These are phyloP conservation scores for Globisporangium nunn DNA, from an alignment of 352 stramenopile species.

Conservation along the genomic window DNA sequence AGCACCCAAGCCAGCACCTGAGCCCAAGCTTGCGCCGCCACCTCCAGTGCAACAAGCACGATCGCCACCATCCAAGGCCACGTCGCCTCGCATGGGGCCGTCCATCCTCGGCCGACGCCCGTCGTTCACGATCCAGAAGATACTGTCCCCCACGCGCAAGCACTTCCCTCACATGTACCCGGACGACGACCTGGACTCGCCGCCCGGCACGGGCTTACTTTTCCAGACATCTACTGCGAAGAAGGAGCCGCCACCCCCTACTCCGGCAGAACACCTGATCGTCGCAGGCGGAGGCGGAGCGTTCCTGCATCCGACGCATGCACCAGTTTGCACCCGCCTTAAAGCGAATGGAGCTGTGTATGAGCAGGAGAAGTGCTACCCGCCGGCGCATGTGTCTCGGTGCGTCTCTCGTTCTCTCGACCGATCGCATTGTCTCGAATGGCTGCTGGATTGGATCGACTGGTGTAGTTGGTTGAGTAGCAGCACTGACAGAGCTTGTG, in stretches of 20 bases:
- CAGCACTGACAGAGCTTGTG: constrained; percentile 3
- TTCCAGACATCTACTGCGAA: not conserved
- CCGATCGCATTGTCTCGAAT: not conserved
- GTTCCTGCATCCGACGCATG: constrained; percentile 88
- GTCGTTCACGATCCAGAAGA: constrained; percentile 14
- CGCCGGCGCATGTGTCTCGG: constrained; percentile 66
- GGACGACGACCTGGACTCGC: constrained; percentile 13
- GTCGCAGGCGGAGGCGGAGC: constrained; percentile 87
- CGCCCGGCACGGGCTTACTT: not conserved
- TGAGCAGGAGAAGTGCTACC: constrained; percentile 76
- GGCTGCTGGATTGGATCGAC: not conserved
- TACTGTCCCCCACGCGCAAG: constrained; percentile 43
- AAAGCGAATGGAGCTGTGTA: constrained; percentile 70
- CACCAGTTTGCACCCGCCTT: constrained; percentile 39
- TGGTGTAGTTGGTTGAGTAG: not conserved
- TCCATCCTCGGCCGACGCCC: constrained; percentile 6
- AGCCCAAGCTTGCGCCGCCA: not conserved
- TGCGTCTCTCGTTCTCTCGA: constrained; percentile 13
- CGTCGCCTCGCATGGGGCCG: constrained; percentile 11
- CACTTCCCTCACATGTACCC: constrained; percentile 78
- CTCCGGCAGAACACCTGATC: constrained; percentile 59
- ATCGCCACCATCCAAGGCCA: not conserved
- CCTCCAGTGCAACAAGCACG: not conserved
- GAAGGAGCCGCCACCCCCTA: not conserved
- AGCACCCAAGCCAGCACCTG: not conserved